Percentiles rank a stretch among this genome's conserved stretches.
Conservation (phyloP, 306 rosid species). For the Ziziphus jujuba region DNA sequence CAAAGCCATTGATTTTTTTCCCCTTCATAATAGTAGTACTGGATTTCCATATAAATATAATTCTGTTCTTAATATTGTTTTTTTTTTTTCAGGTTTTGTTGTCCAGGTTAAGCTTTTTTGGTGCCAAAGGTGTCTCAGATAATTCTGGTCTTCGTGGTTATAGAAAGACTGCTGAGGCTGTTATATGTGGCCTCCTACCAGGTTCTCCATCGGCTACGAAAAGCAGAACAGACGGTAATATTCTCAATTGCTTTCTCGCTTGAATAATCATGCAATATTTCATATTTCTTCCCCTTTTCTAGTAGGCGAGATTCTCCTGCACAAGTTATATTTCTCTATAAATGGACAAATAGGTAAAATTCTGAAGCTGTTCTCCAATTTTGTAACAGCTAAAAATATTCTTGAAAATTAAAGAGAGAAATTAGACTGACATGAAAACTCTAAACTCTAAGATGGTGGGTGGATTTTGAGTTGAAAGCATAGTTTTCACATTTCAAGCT, state of each 20-base stretch:
- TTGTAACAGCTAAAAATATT: too few species aligned
- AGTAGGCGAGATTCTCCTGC: too few species aligned
- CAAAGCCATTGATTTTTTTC: constrained; percentile 17
- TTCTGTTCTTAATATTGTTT: constrained; percentile 15
- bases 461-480: too few species aligned
- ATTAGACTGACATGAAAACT: too few species aligned
- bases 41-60: not conserved
- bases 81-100: constrained; percentile 74
- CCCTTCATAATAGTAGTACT: not conserved
- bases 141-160: constrained; percentile 56
- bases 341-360: too few species aligned
- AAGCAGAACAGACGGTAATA: constrained; percentile 74
- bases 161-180: constrained; percentile 85
- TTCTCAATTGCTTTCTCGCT: constrained; percentile 28
- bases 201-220: constrained; percentile 88
- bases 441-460: too few species aligned
- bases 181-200: constrained; percentile 86
- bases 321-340: too few species aligned
- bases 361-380: too few species aligned
- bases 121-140: constrained; percentile 45
- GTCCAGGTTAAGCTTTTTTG: constrained; percentile 82
- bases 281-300: too few species aligned
- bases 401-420: too few species aligned
- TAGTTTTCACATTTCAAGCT: constrained; percentile 1
- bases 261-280: not conserved